A percentile compares a stretch with the other conserved stretches of the same genome.
phyloP scores from a whole-genome alignment of 2,329 filamentous ascomycete genomes.

The Fusarium citri region DNA sequence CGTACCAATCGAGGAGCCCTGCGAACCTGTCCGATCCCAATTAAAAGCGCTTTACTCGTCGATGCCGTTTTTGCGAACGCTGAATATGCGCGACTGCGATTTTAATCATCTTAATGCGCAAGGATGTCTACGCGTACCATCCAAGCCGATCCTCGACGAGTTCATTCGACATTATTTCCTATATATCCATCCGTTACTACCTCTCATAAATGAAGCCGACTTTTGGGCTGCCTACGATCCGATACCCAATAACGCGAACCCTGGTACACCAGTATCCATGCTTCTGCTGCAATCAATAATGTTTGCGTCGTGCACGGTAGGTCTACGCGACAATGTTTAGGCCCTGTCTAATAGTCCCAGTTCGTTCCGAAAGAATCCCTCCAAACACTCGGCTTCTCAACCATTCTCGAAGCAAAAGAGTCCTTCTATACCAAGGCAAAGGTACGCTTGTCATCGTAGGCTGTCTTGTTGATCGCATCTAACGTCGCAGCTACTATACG shows the following conservation, averaged over 20 bases:
- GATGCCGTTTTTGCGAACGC: constrained; percentile 30
- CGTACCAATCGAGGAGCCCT: not conserved
- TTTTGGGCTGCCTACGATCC: constrained; percentile 35
- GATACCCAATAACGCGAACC: not conserved
- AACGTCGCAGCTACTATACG: constrained; percentile 28
- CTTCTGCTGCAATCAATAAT: constrained; percentile 36
- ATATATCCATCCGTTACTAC: constrained; percentile 35
- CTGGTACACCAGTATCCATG: constrained; percentile 27
- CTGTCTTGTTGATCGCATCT: not conserved
- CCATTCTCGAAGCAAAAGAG: constrained; percentile 32
- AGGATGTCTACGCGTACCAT: constrained; percentile 34
- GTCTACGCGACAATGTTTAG: not conserved
- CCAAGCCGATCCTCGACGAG: constrained; percentile 37
- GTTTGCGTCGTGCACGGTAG: constrained; percentile 39
- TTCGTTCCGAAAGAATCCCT: constrained; percentile 32
- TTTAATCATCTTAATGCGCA: constrained; percentile 24
- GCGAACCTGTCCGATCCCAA: constrained; percentile 21
- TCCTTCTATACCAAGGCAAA: constrained; percentile 40
- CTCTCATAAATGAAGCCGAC: constrained; percentile 34
- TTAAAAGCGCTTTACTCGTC: constrained; percentile 37
- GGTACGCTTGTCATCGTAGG: not conserved
- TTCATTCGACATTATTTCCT: constrained; percentile 38
- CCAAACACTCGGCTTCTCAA: constrained; percentile 28
- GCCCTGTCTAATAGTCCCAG: constrained; percentile 8
- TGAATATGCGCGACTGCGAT: constrained; percentile 34